phyloP scores from a whole-genome alignment of 2,329 filamentous ascomycete genomes.

The Orbilia oligospora region DNA sequence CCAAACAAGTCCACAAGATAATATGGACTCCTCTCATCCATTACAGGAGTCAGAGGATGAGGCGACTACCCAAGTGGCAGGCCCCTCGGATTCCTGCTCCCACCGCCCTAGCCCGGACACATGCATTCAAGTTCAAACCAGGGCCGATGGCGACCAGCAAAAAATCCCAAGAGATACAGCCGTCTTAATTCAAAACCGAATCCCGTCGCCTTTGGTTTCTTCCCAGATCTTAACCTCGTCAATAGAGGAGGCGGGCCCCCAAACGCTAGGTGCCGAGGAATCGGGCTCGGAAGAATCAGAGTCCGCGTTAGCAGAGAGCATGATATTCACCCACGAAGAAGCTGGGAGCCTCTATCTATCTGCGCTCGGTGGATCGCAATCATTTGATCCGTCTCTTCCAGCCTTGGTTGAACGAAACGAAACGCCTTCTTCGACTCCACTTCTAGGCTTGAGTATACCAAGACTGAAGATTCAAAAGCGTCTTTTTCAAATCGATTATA shows the following conservation, averaged over 20 bases:
- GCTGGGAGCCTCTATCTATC: slow-evolving; percentile 82
- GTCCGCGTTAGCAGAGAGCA: slow-evolving; percentile 76
- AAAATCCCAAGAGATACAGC: slow-evolving; percentile 59
- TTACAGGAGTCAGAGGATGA: neutral
- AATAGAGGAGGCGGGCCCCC: neutral
- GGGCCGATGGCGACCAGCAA: slow-evolving; percentile 63
- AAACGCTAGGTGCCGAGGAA: slow-evolving; percentile 64
- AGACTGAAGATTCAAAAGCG: slow-evolving; percentile 65
- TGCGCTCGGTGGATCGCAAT: slow-evolving; percentile 62
- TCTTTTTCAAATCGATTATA: slow-evolving; percentile 66
- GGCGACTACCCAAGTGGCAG: neutral
- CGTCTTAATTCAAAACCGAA: slow-evolving; percentile 25
- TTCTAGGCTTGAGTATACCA: neutral
- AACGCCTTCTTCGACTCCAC: neutral
- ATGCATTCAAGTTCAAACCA: neutral
- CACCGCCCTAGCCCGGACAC: neutral
- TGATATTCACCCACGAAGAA: slow-evolving; percentile 82
- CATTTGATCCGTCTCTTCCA: slow-evolving; percentile 42
- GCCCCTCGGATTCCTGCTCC: neutral
- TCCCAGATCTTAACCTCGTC: slow-evolving; percentile 50
- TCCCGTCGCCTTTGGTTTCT: slow-evolving; percentile 52
- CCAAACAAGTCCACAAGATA: neutral
- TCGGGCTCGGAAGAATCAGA: slow-evolving; percentile 64
- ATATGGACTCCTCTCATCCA: neutral
- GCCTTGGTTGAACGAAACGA: slow-evolving; percentile 27